Evolutionary conservation across 2,329 filamentous ascomycete species (phyloP).

Genomic region (Sporothrix pseudoabietina): DNA sequence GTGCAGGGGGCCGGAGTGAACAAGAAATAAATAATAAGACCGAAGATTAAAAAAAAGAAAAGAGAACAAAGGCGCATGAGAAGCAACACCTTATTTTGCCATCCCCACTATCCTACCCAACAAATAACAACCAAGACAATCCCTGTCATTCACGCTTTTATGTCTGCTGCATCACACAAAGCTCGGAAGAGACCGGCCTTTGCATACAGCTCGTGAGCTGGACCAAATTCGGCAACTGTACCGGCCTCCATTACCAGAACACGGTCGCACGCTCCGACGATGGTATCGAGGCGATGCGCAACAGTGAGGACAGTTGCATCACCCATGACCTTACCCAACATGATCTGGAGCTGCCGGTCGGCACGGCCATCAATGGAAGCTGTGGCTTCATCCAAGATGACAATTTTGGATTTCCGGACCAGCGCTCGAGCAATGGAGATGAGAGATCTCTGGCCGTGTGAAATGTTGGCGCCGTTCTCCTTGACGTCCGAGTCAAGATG

Average conservation of each 20-base stretch:
- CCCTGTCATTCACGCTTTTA: not conserved
- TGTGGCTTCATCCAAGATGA: constrained; percentile 95
- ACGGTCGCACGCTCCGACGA: constrained; percentile 59
- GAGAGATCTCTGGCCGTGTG: constrained; percentile 82
- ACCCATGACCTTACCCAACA: constrained; percentile 26
- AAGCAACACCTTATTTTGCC: not conserved
- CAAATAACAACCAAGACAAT: not conserved
- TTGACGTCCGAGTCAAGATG: constrained; percentile 29
- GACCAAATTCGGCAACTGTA: constrained; percentile 77
- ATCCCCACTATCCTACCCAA: not conserved
- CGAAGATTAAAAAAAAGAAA: not conserved
- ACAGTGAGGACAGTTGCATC: constrained; percentile 30
- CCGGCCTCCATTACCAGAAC: constrained; percentile 92
- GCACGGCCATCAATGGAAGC: constrained; percentile 72
- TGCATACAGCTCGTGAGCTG: constrained; percentile 22
- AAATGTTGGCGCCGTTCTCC: constrained; percentile 48
- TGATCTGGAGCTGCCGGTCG: constrained; percentile 27
- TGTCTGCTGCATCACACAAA: constrained; percentile 25
- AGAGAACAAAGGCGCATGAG: not conserved
- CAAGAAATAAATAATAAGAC: not conserved
- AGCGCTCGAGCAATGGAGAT: constrained; percentile 86
- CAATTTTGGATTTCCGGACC: constrained; percentile 79
- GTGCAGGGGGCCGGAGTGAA: not conserved
- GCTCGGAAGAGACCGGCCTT: constrained; percentile 16
- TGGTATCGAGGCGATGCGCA: constrained; percentile 31